These are phyloP conservation scores for Byssothecium circinans DNA, from an alignment of 2,329 filamentous ascomycete genomes.

Conservation along the genomic window DNA sequence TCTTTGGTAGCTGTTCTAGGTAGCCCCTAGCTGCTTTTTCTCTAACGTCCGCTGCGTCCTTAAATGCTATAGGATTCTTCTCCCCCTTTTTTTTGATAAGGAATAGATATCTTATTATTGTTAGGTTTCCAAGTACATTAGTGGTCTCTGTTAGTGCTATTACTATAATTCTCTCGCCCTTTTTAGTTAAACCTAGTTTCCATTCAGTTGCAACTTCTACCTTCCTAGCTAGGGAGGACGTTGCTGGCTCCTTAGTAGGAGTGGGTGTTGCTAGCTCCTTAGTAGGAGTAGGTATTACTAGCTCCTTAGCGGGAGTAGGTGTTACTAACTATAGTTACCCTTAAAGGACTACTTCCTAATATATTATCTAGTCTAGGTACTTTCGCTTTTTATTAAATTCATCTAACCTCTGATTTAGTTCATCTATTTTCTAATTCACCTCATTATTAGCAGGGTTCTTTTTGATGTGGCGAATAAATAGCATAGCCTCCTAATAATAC, in stretches of 20 bases:
- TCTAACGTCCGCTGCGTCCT: conserved; percentile 6
- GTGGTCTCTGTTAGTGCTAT: conserved; percentile 8
- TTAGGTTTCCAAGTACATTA: conserved; percentile 8
- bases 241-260: not conserved
- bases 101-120: conserved; percentile 7
- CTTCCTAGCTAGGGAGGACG: conserved; percentile 2
- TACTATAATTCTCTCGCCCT: conserved; percentile 9
- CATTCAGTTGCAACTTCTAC: conserved; percentile 5
- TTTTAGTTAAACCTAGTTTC: conserved; percentile 10
- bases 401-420: conserved; percentile 9
- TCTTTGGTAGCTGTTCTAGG: conserved; percentile 6
- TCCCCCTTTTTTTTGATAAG: conserved; percentile 8
- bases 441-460: conserved; percentile 7
- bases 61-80: conserved; percentile 8
- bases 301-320: conserved; percentile 1
- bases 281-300: not conserved
- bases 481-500: conserved; percentile 9
- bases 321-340: conserved; percentile 2
- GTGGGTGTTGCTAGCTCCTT: conserved; percentile 4
- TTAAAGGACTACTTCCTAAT: conserved; percentile 6
- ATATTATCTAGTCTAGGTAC: conserved; percentile 6
- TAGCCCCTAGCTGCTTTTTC: conserved; percentile 8
- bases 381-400: conserved; percentile 8
- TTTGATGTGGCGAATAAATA: conserved; percentile 5
- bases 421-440: conserved; percentile 8